A percentile compares a stretch with the other conserved stretches of the same genome.
phyloP scores from a whole-genome alignment of 2,329 filamentous ascomycete species.

The Lachnellula suecica region DNA sequence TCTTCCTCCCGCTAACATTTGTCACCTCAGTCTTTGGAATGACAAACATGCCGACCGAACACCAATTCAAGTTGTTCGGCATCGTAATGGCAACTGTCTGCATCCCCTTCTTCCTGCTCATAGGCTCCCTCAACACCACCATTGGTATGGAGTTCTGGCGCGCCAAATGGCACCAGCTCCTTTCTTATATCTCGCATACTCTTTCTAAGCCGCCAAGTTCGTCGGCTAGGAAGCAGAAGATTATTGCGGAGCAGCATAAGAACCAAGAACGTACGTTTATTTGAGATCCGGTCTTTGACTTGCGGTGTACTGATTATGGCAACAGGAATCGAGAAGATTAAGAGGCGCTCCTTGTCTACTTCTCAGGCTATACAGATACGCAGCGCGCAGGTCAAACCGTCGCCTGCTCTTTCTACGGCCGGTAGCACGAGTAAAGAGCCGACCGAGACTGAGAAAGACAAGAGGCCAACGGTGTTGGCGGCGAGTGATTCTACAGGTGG shows the following conservation, averaged over 20 bases:
- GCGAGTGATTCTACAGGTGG: not conserved
- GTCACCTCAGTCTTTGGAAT: conserved; percentile 60
- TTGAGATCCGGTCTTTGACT: no score
- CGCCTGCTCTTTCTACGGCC: not conserved
- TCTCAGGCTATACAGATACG: not conserved
- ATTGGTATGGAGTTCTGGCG: conserved; percentile 29
- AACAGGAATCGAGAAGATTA: not conserved
- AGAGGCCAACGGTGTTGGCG: not conserved
- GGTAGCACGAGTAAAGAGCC: not conserved
- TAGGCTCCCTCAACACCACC: conserved; percentile 44
- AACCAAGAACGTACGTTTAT: not conserved
- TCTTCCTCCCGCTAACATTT: conserved; percentile 62
- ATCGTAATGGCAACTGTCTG: conserved; percentile 38
- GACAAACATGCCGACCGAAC: conserved; percentile 43
- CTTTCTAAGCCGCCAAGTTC: not conserved
- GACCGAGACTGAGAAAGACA: not conserved
- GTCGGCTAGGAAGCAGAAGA: not conserved
- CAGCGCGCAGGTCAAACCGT: not conserved
- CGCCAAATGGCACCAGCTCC: conserved; percentile 17
- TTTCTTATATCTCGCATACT: conserved; percentile 6
- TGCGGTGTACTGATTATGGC: not conserved
- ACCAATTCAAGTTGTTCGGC: conserved; percentile 45
- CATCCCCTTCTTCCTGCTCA: conserved; percentile 48
- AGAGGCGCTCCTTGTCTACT: not conserved
- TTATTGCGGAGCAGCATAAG: not conserved